Percentiles rank a stretch among this genome's conserved stretches.
These are phyloP conservation scores for Cynara cardunculus DNA, from an alignment of 129 eudicot species.

Conservation along the genomic window DNA sequence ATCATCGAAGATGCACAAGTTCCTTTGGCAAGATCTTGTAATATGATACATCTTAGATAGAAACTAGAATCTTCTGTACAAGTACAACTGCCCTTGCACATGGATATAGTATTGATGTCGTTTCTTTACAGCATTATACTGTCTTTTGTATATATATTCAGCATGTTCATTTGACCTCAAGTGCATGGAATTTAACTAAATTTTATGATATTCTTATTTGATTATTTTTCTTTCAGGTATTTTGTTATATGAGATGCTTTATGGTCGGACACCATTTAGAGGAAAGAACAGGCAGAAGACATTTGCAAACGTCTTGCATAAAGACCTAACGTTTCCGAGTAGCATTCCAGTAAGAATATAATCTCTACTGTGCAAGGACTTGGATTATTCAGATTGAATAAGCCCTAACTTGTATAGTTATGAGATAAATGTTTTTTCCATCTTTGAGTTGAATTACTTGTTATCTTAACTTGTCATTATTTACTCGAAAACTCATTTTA, in stretches of 20 bases:
- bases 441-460: background rate
- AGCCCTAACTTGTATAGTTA: too few species aligned
- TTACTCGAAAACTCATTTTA: background rate
- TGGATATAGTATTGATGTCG: too few species aligned
- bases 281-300: conserved; percentile 98
- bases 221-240: conserved; percentile 45
- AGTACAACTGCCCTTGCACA: too few species aligned
- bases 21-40: too few species aligned
- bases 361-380: background rate
- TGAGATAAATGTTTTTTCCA: background rate
- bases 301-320: conserved; percentile 88
- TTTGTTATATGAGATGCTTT: conserved; percentile 86
- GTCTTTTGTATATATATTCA: background rate
- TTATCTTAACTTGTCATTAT: background rate
- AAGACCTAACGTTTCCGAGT: conserved; percentile 95
- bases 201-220: background rate
- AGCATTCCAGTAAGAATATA: conserved; percentile 81
- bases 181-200: background rate
- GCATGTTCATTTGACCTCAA: background rate
- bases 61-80: too few species aligned
- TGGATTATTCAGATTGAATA: background rate
- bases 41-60: too few species aligned
- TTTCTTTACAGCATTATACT: background rate
- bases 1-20: too few species aligned
- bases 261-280: conserved; percentile 95